Percentiles rank a stretch among this genome's conserved stretches.
These are phyloP conservation scores for Aspergillus alliaceus DNA, from an alignment of 2,329 filamentous ascomycete genomes.

Conservation along the genomic window DNA sequence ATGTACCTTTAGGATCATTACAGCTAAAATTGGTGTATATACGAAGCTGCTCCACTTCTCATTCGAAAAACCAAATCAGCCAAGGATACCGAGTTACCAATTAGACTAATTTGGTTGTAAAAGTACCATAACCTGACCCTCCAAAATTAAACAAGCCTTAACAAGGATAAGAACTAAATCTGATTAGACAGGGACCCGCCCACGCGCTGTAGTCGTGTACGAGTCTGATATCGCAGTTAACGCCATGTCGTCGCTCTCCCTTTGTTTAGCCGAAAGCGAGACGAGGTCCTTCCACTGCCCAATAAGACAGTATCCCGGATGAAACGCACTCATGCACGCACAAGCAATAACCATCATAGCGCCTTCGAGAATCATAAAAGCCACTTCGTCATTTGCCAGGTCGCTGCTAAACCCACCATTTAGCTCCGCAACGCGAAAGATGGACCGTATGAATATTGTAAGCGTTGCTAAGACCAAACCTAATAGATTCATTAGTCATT, in stretches of 20 bases:
- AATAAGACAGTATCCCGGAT: constrained; percentile 40
- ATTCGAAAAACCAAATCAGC: neutral
- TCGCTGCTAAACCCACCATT: constrained; percentile 48
- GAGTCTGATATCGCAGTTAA: neutral
- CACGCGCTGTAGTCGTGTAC: neutral
- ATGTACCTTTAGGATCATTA: neutral
- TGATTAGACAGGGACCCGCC: neutral
- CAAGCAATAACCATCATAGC: constrained; percentile 53
- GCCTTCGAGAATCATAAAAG: constrained; percentile 57
- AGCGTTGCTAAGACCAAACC: constrained; percentile 44
- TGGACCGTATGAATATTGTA: constrained; percentile 49
- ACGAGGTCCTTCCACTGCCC: neutral
- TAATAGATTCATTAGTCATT: neutral
- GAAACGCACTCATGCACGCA: constrained; percentile 47
- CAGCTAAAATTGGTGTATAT: neutral
- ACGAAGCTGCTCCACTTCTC: neutral
- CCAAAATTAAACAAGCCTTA: neutral
- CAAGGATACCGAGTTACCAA: no score
- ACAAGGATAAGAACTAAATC: neutral
- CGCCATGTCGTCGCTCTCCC: neutral
- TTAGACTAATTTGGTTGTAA: no score
- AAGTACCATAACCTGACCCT: neutral
- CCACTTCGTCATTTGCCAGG: constrained; percentile 50
- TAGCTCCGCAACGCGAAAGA: constrained; percentile 53
- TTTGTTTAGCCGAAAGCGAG: neutral